phyloP scores from a whole-genome alignment of 768 basidiomycete genomes.

The Auricularia heimuer region DNA sequence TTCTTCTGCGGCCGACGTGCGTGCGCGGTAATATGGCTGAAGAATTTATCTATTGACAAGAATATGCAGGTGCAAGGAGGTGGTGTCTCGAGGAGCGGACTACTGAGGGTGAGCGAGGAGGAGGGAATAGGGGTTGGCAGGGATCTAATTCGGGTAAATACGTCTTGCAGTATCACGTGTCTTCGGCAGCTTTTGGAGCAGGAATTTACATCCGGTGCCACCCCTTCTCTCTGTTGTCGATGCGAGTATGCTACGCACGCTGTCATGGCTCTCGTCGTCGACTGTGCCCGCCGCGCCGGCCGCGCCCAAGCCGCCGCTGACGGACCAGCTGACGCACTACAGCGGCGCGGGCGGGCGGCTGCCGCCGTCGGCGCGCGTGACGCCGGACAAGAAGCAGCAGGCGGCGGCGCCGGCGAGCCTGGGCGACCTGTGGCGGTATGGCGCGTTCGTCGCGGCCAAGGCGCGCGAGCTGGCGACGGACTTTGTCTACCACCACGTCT shows the following conservation, averaged over 20 bases:
- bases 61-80: conserved; percentile 48
- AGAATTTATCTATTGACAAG: not conserved
- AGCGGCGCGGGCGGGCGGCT: conserved; percentile 22
- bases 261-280: not conserved
- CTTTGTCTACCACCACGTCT: conserved; percentile 67
- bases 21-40: not conserved
- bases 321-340: conserved; percentile 2
- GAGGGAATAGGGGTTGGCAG: not conserved
- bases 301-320: not conserved
- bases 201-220: not conserved
- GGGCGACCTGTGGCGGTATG: conserved; percentile 68
- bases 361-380: conserved; percentile 66
- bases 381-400: conserved; percentile 53
- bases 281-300: not conserved
- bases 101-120: conserved; percentile 32
- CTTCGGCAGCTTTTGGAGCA: not conserved
- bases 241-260: too few relatives aligned
- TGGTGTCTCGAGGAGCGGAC: conserved; percentile 77
- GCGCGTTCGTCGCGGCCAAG: conserved; percentile 52
- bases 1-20: conserved; percentile 65
- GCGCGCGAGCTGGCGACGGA: conserved; percentile 51
- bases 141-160: not conserved
- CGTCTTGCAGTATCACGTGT: not conserved
- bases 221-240: too few relatives aligned
- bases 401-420: conserved; percentile 45